A percentile compares a stretch with the other conserved stretches of the same genome.
phyloP scores from a whole-genome alignment of 441 rosid species.

The Jatropha multifida region DNA sequence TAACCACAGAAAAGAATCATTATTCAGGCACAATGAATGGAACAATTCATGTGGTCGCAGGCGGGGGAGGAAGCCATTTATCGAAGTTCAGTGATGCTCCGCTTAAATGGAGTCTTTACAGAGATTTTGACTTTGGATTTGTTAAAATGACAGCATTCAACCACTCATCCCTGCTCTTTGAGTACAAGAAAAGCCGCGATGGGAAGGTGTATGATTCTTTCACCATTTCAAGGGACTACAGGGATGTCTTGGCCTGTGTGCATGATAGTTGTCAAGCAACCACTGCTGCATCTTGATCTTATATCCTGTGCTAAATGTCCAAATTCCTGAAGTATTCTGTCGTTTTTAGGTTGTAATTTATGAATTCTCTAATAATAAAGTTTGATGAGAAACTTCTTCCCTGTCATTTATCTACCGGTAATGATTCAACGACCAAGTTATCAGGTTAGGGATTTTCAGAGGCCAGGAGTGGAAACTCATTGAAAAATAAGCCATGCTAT shows the following conservation, averaged over 20 bases:
- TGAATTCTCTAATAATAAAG: background rate
- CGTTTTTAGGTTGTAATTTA: background rate
- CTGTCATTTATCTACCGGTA: background rate
- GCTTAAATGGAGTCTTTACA: conserved; percentile 72
- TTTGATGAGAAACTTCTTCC: background rate
- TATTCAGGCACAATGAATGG: conserved; percentile 72
- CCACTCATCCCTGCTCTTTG: conserved; percentile 72
- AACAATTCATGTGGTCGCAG: conserved; percentile 85
- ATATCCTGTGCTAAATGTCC: background rate
- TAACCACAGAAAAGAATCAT: conserved; percentile 46
- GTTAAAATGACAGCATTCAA: conserved; percentile 79
- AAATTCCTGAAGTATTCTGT: background rate
- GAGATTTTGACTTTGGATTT: conserved; percentile 78
- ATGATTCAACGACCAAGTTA: background rate
- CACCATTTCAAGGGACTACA: conserved; percentile 80
- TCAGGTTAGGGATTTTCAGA: background rate
- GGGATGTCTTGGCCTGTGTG: conserved; percentile 73
- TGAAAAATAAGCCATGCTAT: background rate
- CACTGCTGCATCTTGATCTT: conserved; percentile 50
- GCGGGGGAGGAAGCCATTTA: conserved; percentile 83
- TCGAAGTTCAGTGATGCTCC: conserved; percentile 45
- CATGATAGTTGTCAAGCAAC: conserved; percentile 68
- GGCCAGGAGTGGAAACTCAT: background rate
- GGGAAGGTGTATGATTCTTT: conserved; percentile 77
- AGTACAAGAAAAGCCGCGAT: conserved; percentile 79